Evolutionary conservation across 2,329 filamentous ascomycete species (phyloP).

Genomic region (Ophiostoma tasmaniense): DNA sequence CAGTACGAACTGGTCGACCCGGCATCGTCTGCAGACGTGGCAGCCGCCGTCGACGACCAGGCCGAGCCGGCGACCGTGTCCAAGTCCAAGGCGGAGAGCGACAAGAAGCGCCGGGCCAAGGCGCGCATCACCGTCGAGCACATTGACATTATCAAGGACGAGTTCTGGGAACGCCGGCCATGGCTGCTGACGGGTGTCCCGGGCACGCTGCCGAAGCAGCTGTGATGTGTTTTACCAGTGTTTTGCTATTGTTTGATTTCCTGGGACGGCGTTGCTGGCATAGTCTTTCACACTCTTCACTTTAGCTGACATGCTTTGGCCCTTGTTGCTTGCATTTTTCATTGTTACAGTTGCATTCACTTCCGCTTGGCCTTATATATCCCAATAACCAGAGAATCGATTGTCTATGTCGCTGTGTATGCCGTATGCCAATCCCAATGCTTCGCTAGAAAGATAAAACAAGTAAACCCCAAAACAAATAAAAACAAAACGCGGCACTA

Average conservation of each 20-base stretch:
- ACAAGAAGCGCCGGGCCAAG: slow-evolving; percentile 72
- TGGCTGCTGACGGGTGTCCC: slow-evolving; percentile 74
- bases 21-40: slow-evolving; percentile 36
- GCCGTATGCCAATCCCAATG: slow-evolving; percentile 5
- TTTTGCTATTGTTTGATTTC: slow-evolving; percentile 2
- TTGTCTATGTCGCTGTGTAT: slow-evolving; percentile 6
- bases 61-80: slow-evolving; percentile 53
- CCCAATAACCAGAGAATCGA: neutral
- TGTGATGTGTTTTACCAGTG: slow-evolving; percentile 9
- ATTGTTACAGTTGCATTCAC: no score
- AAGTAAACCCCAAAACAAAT: neutral
- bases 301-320: neutral
- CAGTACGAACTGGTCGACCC: slow-evolving; percentile 65
- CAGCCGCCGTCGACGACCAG: slow-evolving; percentile 40
- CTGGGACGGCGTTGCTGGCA: neutral
- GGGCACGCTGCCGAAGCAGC: slow-evolving; percentile 57
- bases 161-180: slow-evolving; percentile 82
- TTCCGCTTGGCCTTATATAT: neutral
- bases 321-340: no score
- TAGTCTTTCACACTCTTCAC: slow-evolving; percentile 20
- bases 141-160: slow-evolving; percentile 88
- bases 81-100: slow-evolving; percentile 74
- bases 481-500: neutral
- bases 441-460: slow-evolving; percentile 1
- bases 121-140: slow-evolving; percentile 75